phyloP scores from a whole-genome alignment of 768 basidiomycete species.

The Mycena capillaripes region DNA sequence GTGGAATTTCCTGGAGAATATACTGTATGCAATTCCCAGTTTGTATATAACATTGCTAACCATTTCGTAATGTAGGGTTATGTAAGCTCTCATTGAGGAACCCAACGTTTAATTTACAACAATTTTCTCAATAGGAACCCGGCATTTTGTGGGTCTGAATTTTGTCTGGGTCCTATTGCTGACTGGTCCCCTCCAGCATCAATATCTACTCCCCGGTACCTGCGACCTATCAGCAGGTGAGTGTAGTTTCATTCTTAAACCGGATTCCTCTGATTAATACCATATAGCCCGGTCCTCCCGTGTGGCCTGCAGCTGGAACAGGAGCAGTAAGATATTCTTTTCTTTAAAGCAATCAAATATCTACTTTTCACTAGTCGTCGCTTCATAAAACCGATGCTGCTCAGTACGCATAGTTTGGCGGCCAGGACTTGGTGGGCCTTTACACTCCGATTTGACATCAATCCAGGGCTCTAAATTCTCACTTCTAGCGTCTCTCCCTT shows the following conservation, averaged over 20 bases:
- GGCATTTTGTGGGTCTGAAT: slow-evolving; percentile 28
- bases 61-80: background rate
- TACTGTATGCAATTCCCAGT: slow-evolving; percentile 34
- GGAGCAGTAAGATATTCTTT: too few relatives aligned
- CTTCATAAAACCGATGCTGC: too few relatives aligned
- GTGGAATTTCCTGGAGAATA: slow-evolving; percentile 52
- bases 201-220: slow-evolving; percentile 37
- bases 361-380: too few relatives aligned
- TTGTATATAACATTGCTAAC: background rate
- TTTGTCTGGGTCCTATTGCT: background rate
- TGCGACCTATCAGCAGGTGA: slow-evolving; percentile 28
- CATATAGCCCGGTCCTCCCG: slow-evolving; percentile 30
- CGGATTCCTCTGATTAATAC: background rate
- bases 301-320: slow-evolving; percentile 32
- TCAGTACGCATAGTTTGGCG: too few relatives aligned
- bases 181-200: background rate
- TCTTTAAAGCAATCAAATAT: too few relatives aligned
- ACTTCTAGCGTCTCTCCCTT: too few relatives aligned
- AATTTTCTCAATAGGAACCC: slow-evolving; percentile 20
- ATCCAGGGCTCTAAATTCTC: too few relatives aligned
- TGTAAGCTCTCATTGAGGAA: background rate
- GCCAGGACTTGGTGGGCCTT: too few relatives aligned
- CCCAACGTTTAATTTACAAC: too few relatives aligned
- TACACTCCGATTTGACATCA: too few relatives aligned
- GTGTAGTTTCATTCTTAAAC: background rate